A percentile compares a stretch with the other conserved stretches of the same genome.
Conservation (phyloP, 2,329 filamentous ascomycete genomes). For the Colletotrichum camelliae region DNA sequence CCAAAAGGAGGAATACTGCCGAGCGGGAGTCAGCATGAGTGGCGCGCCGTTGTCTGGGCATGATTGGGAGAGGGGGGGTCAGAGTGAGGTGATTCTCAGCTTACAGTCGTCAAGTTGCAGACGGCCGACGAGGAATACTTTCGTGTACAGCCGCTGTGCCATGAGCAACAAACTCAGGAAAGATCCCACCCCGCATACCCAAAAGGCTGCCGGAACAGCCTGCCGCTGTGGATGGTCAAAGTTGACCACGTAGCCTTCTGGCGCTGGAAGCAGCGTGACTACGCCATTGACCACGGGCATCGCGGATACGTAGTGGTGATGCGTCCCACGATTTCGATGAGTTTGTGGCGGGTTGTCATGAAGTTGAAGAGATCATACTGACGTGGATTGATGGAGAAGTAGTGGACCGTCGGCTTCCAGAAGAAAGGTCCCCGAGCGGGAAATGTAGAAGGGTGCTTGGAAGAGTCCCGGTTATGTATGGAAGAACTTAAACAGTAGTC, state of each 20-base stretch:
- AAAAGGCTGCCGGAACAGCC: constrained; percentile 25
- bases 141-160: constrained; percentile 32
- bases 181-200: constrained; percentile 27
- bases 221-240: constrained; percentile 35
- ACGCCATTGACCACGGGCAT: constrained; percentile 29
- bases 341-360: not conserved
- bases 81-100: not conserved
- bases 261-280: constrained; percentile 28
- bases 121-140: constrained; percentile 14
- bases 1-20: not conserved
- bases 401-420: not conserved
- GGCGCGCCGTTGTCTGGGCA: not conserved
- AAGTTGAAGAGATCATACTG: not conserved
- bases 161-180: constrained; percentile 32
- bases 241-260: constrained; percentile 36
- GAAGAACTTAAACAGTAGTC: not conserved
- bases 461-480: not conserved
- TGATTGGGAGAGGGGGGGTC: not conserved
- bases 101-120: constrained; percentile 23
- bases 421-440: not conserved
- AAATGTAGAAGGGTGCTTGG: not conserved
- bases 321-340: not conserved
- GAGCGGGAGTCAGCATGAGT: not conserved
- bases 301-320: not conserved
- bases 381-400: not conserved